phyloP scores from a whole-genome alignment of 78 protist species.

The Polysphondylium violaceum region DNA sequence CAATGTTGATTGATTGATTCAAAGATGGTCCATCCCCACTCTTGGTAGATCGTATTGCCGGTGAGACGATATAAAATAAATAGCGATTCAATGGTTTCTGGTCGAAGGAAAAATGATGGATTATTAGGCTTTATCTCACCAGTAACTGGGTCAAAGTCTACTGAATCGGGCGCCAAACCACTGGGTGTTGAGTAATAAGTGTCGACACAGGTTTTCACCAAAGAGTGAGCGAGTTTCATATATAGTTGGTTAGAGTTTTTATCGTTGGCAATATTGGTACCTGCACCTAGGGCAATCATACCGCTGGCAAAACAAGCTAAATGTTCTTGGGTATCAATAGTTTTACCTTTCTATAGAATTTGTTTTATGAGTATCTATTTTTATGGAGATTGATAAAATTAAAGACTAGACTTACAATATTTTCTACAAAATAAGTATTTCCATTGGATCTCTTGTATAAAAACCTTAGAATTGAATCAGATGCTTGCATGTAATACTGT shows the following conservation, averaged over 20 bases:
- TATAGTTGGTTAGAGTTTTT: background rate
- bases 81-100: constrained; percentile 91
- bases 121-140: constrained; percentile 11
- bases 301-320: constrained; percentile 94
- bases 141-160: constrained; percentile 6
- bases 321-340: constrained; percentile 84
- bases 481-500: constrained; percentile 70
- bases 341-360: background rate
- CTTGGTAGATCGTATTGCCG: constrained; percentile 81
- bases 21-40: constrained; percentile 89
- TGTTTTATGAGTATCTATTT: too few relatives aligned
- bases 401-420: too few relatives aligned
- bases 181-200: constrained; percentile 34
- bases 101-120: constrained; percentile 82
- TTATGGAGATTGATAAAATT: too few relatives aligned
- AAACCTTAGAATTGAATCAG: constrained; percentile 25
- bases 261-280: background rate
- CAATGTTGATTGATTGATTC: constrained; percentile 52
- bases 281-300: constrained; percentile 90
- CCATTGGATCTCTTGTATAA: background rate
- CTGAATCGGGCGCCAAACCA: constrained; percentile 86
- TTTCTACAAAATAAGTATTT: background rate
- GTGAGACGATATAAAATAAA: constrained; percentile 86
- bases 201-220: constrained; percentile 50
- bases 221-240: constrained; percentile 11